Evolutionary conservation across 345 rosid species (phyloP), one percentile per base, ranked within the genome.

Genomic region (Xanthoceras sorbifolium): DNA sequence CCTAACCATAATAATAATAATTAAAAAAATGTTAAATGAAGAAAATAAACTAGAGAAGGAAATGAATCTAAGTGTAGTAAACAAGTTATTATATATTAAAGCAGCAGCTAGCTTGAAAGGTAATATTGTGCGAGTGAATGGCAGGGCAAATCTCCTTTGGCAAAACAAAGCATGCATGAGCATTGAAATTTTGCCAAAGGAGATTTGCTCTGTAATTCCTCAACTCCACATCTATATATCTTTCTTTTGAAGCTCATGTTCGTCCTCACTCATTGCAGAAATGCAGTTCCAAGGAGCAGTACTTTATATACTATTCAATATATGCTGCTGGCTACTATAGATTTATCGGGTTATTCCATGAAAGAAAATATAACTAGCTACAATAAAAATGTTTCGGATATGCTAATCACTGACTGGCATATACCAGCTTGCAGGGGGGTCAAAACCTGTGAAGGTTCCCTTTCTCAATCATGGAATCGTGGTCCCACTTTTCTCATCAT

Each of bases 131-230:
- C n/a, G 73, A 76, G 76, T 57, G 77, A 80, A 71, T 80, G 73
- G 69, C 77, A 76, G 79, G 67, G 79, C 73, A 76, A 80, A 64
- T 80, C 83, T 65, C 73, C 79, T 57, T 76, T 76, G 83, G 83
- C 83, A 80, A 36, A 80, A 76, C n/a, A 66, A 75, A 74, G 60
- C 34, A 79, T 60, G 78, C 60, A 52, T 20, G 31, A 28, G 75
- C 77, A 75, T 23, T 40, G 38, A 6, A 75, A 32, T 57, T 65
- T 59, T 71, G 83, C 76, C 65, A 76, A 80, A 71, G 83, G 73
- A 80, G 83, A 59, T 2, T 65, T 71, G 69, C 79, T 1, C 76
- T 64, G 79, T 80, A 66, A 80, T 80, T 80, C 79, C 67, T 70
- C 68, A 28, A 69, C 76, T 71, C 69, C 77, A 76, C 59, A 76